These are phyloP conservation scores for Tuber melanosporum DNA, from an alignment of 495 filamentous ascomycete genomes.

Conservation along the genomic window DNA sequence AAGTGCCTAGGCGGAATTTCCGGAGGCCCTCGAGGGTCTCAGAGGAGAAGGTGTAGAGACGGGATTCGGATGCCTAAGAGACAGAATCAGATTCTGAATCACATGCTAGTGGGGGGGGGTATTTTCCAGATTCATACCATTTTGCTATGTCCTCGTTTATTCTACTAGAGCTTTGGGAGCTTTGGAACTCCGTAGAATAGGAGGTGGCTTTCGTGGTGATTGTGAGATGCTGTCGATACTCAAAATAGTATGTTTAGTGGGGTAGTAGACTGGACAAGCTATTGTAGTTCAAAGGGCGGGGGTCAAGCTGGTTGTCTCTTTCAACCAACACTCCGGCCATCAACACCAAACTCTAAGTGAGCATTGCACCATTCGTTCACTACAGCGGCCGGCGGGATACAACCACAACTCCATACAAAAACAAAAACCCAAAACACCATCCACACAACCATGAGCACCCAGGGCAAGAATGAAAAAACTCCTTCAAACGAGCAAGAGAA, in stretches of 20 bases:
- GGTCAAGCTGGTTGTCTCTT: not conserved
- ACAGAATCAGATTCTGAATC: not conserved
- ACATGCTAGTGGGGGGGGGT: not conserved
- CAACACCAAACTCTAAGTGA: not conserved
- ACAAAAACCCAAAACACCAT: not conserved
- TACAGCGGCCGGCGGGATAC: not conserved
- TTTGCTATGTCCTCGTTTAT: not conserved
- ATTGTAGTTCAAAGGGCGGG: not conserved
- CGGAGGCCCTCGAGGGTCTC: conserved; percentile 79
- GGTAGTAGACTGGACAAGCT: not conserved
- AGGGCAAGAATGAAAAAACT: not conserved
- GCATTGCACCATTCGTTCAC: not conserved
- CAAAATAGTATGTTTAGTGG: not conserved
- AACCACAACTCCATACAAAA: not conserved
- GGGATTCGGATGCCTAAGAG: conserved; percentile 67
- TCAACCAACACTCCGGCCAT: not conserved
- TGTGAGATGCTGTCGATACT: not conserved
- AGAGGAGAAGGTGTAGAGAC: conserved; percentile 86
- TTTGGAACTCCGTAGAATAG: not conserved
- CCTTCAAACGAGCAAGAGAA: conserved; percentile 18
- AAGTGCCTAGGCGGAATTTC: conserved; percentile 88
- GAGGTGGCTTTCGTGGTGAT: not conserved
- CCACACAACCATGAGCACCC: not conserved
- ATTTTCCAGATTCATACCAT: not conserved
- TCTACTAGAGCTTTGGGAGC: not conserved